Evolutionary conservation across 306 rosid species (phyloP), one percentile per base, ranked within the genome.

Genomic region (Cucumis cinereus): DNA sequence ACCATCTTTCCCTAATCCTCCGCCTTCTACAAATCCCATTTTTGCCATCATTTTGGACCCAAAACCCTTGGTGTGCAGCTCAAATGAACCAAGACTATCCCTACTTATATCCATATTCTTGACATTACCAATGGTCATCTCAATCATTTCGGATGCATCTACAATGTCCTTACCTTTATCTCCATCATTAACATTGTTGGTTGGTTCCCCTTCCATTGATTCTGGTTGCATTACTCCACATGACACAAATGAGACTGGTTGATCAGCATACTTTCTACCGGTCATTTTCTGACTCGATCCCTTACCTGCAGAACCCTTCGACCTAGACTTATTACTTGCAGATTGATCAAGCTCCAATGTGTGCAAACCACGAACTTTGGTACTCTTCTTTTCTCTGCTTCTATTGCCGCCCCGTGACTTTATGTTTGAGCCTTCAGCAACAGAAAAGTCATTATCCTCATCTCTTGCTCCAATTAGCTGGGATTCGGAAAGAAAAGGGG

Each of bases 11-110:
- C 98, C 98, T 81, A 93, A 82, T 28, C 98, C 98, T 68, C 77
- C 87, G 49, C 97, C 98, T 77, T 84, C 98, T 7, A 71, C 79
- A 55, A 71, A 93, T 81, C 98, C 98, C 98, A 93, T 93, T 85
- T 88, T 93, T 61, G 98, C 94, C 98, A 93, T 75, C 96, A 93
- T 90, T 85, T 87, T 93, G 2, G 97, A 93, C 47, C 98, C 98
- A 81, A 93, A 91, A 56, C 98, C 97, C 84, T 88, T 93, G 3
- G 97, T 93, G 85, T 93, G 96, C 20, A 81, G 84, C 90, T 93
- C 98, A 83, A 93, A 93, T 6, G 92, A 83, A 66, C 83, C 86
- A 54, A 87, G 77, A 30, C 53, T 81, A 45, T 23, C 78, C 28
- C 12, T 0, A 79, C 83, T 64, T 70, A 63, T 23, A 36, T 81